A percentile compares a stretch with the other conserved stretches of the same genome.
Evolutionary conservation across 345 rosid species (phyloP).

Genomic region (Melastoma malabathricum): DNA sequence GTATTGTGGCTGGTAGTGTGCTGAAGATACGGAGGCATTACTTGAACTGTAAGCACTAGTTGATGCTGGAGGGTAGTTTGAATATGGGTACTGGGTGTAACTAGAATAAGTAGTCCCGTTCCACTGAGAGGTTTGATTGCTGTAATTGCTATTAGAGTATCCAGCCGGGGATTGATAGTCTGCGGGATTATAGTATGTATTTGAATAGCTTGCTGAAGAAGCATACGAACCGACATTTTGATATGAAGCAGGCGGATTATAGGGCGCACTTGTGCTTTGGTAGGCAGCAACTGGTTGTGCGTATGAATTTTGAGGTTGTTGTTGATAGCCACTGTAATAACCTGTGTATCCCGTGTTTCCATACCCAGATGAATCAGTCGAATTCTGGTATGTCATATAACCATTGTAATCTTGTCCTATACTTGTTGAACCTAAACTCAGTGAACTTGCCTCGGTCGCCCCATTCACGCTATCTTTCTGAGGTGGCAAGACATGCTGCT

Average conservation of each 20-base stretch:
- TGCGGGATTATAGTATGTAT: constrained; percentile 97
- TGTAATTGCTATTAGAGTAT: constrained; percentile 61
- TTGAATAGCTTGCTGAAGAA: constrained; percentile 90
- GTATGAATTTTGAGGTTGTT: constrained; percentile 60
- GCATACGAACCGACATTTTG: constrained; percentile 99
- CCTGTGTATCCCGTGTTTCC: constrained; percentile 58
- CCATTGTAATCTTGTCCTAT: constrained; percentile 54
- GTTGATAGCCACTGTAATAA: constrained; percentile 66
- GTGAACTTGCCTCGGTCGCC: constrained; percentile 41
- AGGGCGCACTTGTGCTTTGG: constrained; percentile 99
- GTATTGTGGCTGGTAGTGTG: constrained; percentile 66
- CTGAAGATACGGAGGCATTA: constrained; percentile 35
- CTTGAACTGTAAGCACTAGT: constrained; percentile 39
- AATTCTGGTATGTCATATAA: constrained; percentile 41
- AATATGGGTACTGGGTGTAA: constrained; percentile 52
- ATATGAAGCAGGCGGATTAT: constrained; percentile 98
- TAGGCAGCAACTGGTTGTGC: constrained; percentile 81
- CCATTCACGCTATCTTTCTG: constrained; percentile 37
- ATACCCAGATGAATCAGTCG: constrained; percentile 61
- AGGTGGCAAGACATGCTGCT: constrained; percentile 38
- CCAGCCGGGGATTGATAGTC: constrained; percentile 98
- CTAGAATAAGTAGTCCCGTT: constrained; percentile 56
- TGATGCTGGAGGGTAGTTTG: constrained; percentile 45
- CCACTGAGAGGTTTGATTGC: constrained; percentile 51
- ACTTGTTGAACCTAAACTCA: constrained; percentile 38